Percentiles rank a stretch among this genome's conserved stretches.
phyloP scores from a whole-genome alignment of 441 rosid genomes.

The Gossypium schwendimanii region DNA sequence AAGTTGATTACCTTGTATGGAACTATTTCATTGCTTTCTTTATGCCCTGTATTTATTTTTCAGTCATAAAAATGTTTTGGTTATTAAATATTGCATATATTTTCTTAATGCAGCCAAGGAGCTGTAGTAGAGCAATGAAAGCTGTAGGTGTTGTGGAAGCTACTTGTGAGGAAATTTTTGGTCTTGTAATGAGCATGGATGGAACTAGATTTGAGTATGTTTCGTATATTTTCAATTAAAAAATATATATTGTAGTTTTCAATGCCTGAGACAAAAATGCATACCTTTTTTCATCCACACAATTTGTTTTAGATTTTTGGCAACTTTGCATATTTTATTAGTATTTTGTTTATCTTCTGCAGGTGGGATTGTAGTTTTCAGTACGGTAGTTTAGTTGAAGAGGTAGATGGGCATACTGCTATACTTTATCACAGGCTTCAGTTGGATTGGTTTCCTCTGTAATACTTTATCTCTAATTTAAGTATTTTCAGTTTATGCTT shows the following conservation, averaged over 20 bases:
- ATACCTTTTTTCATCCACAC: background rate
- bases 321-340: background rate
- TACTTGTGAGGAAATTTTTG: conserved; percentile 94
- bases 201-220: conserved; percentile 97
- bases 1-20: conserved; percentile 97
- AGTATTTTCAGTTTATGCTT: conserved; percentile 15
- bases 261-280: conserved; percentile 2
- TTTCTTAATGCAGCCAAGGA: conserved; percentile 77
- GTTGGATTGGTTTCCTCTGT: conserved; percentile 97
- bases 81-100: conserved; percentile 19
- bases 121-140: conserved; percentile 99
- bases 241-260: background rate
- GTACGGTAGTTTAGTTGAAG: conserved; percentile 92
- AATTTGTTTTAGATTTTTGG: background rate
- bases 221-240: conserved; percentile 25
- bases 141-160: conserved; percentile 99
- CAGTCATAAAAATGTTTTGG: conserved; percentile 19
- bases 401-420: conserved; percentile 99
- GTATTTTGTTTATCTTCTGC: conserved; percentile 20
- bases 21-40: conserved; percentile 15
- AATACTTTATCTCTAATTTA: conserved; percentile 23
- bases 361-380: conserved; percentile 99
- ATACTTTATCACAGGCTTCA: conserved; percentile 90
- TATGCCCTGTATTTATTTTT: conserved; percentile 9
- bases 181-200: conserved; percentile 99